Base-by-base conservation (phyloP, 495 filamentous ascomycete species). In the Rhypophila decipiens region DNA sequence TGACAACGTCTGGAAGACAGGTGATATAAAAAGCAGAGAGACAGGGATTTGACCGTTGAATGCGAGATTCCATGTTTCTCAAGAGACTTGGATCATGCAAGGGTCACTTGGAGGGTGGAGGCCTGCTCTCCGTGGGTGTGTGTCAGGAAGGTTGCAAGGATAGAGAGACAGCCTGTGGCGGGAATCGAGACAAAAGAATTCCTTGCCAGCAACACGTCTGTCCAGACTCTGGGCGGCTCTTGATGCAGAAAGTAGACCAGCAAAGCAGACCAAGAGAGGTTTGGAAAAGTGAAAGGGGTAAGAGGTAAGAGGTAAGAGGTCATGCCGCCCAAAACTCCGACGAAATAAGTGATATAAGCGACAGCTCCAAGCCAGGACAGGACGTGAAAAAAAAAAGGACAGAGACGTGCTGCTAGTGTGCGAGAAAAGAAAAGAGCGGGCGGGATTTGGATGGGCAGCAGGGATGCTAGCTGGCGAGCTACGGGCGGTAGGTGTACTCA, bases 41-140 rank as follows among this genome's bases (percentile, higher is more conserved):
- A 31, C 51, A 62, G 51, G 52, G 57, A 52, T 37, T 44, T 42
- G 51, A 53, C 59, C 56, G 63, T 64, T 62, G 53, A 56, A 64
- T 59, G 58, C 60, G 57, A 61, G 63, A 65, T 64, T 58, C 51
- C 57, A 60, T 59, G 51, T 53, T 55, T 59, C 51, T 56, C 22
- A 39, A 39, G 49, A 41, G 47, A 59, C 52, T 56, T 48, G 52
- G 50, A 62, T 62, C 58, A 66, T 60, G 61, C 57, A 66, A 66
- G 63, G 59, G 59, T 59, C 29, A 48, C 33, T 47, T 36, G 51
- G 27, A 42, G 40, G 47, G 53, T 46, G 49, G 58, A 42, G 39
- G 39, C 34, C 18, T 42, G 46, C 37, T 48, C 52, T 45, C 45
- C 46, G 50, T 52, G 47, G 47, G 49, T 52, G 53, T 52, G 52